A percentile compares a stretch with the other conserved stretches of the same genome.
Evolutionary conservation across 495 filamentous ascomycete genomes (phyloP).

Genomic region (Neurospora sp.): DNA sequence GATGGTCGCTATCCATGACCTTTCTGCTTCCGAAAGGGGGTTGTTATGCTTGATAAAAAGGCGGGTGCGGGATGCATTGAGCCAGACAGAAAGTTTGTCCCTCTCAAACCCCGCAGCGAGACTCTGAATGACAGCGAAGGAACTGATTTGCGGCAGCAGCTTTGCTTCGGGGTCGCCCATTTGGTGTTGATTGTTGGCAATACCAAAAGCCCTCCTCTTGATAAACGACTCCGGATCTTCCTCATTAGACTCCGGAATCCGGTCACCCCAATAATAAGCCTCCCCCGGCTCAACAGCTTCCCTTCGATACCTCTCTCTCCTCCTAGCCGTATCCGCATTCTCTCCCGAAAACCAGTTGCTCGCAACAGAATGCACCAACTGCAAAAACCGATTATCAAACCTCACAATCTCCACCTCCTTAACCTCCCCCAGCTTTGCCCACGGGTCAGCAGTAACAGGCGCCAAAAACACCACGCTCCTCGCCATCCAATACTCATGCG

Average conservation of each 20-base stretch:
- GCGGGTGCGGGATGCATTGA: neutral
- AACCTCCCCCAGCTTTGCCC: neutral
- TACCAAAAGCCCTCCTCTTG: neutral
- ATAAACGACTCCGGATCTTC: neutral
- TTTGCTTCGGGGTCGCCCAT: neutral
- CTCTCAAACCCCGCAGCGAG: neutral
- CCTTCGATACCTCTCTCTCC: neutral
- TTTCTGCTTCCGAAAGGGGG: neutral
- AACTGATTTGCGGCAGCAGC: neutral
- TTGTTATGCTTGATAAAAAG: neutral
- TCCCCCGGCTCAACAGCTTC: neutral
- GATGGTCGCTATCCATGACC: neutral
- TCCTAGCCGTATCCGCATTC: neutral
- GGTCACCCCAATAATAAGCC: neutral
- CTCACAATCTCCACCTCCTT: neutral
- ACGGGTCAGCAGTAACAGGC: neutral
- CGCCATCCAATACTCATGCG: slow-evolving; percentile 1
- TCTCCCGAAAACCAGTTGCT: neutral
- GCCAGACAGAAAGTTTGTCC: neutral
- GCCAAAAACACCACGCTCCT: neutral
- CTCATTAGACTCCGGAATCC: neutral
- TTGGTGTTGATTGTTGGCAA: neutral
- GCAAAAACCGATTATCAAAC: neutral
- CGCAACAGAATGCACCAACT: neutral
- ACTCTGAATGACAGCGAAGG: neutral